Evolutionary conservation across 495 filamentous ascomycete species (phyloP).

Genomic region (Saxophila tyrrhenica): DNA sequence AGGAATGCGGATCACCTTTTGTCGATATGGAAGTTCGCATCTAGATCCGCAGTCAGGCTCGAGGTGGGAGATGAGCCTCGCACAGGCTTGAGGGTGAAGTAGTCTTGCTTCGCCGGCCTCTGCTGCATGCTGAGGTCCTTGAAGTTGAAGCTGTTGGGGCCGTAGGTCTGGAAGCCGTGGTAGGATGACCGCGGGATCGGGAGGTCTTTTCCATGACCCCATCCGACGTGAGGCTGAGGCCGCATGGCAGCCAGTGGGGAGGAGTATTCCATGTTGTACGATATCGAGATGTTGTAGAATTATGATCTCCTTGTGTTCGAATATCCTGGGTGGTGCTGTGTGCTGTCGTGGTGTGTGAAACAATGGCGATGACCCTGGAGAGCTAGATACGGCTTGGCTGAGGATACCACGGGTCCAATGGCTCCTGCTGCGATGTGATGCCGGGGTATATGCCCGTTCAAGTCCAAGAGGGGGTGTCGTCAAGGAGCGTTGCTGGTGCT

Average conservation of each 20-base stretch:
- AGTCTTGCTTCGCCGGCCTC: slow-evolving; percentile 43
- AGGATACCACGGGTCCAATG: slow-evolving; percentile 12
- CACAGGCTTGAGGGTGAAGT: slow-evolving; percentile 63
- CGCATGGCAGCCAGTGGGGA: slow-evolving; percentile 93
- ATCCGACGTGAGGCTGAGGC: slow-evolving; percentile 51
- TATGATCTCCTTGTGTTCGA: not conserved
- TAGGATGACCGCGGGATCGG: slow-evolving; percentile 26
- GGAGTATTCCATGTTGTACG: slow-evolving; percentile 65
- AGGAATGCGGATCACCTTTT: slow-evolving; percentile 52
- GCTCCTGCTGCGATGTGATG: slow-evolving; percentile 6
- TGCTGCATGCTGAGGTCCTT: slow-evolving; percentile 52
- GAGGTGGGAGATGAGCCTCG: slow-evolving; percentile 82
- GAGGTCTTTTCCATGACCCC: slow-evolving; percentile 42
- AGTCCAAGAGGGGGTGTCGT: slow-evolving; percentile 3
- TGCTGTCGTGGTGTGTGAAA: slow-evolving; percentile 5
- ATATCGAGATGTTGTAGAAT: slow-evolving; percentile 6
- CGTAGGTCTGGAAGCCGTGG: slow-evolving; percentile 37
- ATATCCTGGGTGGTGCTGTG: not conserved
- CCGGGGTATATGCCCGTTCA: slow-evolving; percentile 3
- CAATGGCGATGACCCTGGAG: not conserved
- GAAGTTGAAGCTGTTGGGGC: slow-evolving; percentile 58
- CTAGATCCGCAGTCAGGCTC: slow-evolving; percentile 83
- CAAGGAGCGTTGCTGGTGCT: not conserved
- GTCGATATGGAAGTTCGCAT: slow-evolving; percentile 92
- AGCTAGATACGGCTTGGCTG: slow-evolving; percentile 1